Evolutionary conservation across 345 rosid species (phyloP).

Genomic region (Microthlaspi erraticum): DNA sequence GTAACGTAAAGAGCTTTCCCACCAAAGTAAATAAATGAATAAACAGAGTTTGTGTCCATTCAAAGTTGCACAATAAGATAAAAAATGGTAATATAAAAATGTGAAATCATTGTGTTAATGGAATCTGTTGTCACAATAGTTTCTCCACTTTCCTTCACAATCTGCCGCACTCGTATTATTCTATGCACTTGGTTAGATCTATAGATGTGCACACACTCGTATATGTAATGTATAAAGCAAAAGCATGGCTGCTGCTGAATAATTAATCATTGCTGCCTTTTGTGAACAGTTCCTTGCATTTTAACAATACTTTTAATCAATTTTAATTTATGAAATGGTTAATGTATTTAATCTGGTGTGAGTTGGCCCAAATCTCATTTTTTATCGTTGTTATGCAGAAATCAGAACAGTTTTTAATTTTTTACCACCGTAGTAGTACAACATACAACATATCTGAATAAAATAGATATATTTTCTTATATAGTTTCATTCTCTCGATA

Average conservation of each 20-base stretch:
- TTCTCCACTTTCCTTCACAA: constrained; percentile 51
- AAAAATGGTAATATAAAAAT: constrained; percentile 37
- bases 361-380: not conserved
- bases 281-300: constrained; percentile 22
- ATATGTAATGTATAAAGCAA: constrained; percentile 16
- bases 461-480: not conserved
- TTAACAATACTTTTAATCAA: not conserved
- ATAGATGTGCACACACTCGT: not conserved
- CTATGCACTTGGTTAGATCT: constrained; percentile 21
- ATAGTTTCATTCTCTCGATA: not conserved
- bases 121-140: constrained; percentile 51
- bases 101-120: constrained; percentile 47
- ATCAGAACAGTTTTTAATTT: constrained; percentile 1
- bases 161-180: constrained; percentile 17
- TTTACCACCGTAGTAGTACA: not conserved
- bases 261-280: constrained; percentile 9
- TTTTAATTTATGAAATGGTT: not conserved
- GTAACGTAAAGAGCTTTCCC: constrained; percentile 32
- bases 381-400: not conserved
- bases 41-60: constrained; percentile 43
- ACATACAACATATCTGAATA: no score
- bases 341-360: not conserved
- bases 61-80: constrained; percentile 35
- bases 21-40: constrained; percentile 31
- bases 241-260: constrained; percentile 33